Base-by-base conservation (phyloP, 305 asterid genomes). In the Fraxinus latifolia region DNA sequence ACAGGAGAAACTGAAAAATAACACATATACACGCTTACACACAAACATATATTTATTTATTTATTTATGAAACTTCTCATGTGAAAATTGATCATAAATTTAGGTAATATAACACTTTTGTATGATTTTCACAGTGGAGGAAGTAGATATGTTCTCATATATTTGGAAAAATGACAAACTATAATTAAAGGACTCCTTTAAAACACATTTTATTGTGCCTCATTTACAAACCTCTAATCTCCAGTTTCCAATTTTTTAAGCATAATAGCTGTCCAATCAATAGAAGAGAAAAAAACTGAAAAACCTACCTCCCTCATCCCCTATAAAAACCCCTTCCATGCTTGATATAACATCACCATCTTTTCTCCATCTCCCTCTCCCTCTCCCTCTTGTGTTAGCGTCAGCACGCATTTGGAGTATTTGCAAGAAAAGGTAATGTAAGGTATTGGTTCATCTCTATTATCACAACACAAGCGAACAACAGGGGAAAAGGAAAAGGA, bases 151-250 rank as follows among this genome's bases (percentile, higher is more conserved):
- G 94, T 82, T 87, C 87, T 77, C 80, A 82, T 82, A 89, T 79
- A 89, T 85, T 84, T 82, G 87, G 94, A 79, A 89, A 88, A 88
- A 80, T 87, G 89, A 89, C 92, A 89, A 87, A 78, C 86, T 76
- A 71, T 87, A 87, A 77, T 82, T 81, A 88, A 85, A 87, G 77
- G 80, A 74, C 85, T 83, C 83, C 42, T 78, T 80, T 86, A 90
- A 73, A 78, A 79, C 83, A 83, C 36, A 58, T 73, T 81, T 82
- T 67, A 82, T 76, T 17, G 73, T 84, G 83, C 80, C 73, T 65
- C 75, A 77, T 76, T 78, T 67, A 37, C 81, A 81, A 83, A 71
- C 50, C 36, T 73, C 72, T 68, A 78, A 76, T 83, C 85, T 84
- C 3, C 14, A 79, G 62, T 82, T 80, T 84, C 77, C 77, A 73